Percentiles rank a stretch among this genome's conserved stretches.
phyloP scores from a whole-genome alignment of 257 asterid species.

The Nicotiana paniculata region DNA sequence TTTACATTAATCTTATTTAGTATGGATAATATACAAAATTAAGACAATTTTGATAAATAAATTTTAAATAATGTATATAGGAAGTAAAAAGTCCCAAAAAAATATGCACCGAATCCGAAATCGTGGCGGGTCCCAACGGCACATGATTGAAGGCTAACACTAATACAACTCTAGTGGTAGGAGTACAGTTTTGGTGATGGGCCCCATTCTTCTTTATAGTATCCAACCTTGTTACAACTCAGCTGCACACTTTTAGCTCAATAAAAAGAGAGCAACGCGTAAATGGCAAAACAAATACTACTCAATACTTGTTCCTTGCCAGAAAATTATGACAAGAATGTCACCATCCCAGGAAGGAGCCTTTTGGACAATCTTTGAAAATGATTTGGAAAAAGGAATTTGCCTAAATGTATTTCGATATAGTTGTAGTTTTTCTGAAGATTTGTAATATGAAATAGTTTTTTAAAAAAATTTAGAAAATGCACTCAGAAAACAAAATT shows the following conservation, averaged over 20 bases:
- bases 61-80: too few relatives aligned
- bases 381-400: background rate
- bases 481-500: too few relatives aligned
- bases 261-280: background rate
- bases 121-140: background rate
- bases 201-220: background rate
- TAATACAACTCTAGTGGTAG: background rate
- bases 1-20: too few relatives aligned
- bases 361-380: background rate
- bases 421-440: background rate
- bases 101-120: background rate
- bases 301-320: background rate
- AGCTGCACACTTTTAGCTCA: background rate
- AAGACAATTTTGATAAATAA: too few relatives aligned
- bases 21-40: too few relatives aligned
- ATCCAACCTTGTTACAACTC: conserved; percentile 1
- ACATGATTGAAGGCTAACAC: conserved; percentile 1
- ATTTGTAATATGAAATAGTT: too few relatives aligned
- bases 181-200: background rate
- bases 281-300: background rate
- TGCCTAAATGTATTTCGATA: background rate
- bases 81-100: too few relatives aligned
- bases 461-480: too few relatives aligned
- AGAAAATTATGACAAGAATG: background rate
- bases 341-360: background rate